phyloP scores from a whole-genome alignment of 805 yeast species.

The Pichia scutulata region DNA sequence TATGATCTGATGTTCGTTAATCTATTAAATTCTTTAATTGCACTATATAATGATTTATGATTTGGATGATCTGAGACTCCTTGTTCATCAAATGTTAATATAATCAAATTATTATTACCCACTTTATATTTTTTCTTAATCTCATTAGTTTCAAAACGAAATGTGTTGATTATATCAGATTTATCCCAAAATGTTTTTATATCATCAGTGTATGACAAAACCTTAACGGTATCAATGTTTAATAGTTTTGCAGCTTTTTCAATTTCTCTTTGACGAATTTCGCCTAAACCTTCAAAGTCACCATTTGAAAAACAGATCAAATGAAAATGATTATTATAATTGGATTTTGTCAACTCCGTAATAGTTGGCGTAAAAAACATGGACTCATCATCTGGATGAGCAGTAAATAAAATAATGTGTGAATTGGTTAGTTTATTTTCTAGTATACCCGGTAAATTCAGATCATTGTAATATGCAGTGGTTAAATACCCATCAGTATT shows the following conservation, averaged over 20 bases:
- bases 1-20: conserved; percentile 14
- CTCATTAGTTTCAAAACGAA: conserved; percentile 21
- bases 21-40: conserved; percentile 33
- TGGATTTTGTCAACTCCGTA: conserved; percentile 39
- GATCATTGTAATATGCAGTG: conserved; percentile 14
- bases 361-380: conserved; percentile 92
- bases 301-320: conserved; percentile 74
- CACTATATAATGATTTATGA: conserved; percentile 59
- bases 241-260: conserved; percentile 43
- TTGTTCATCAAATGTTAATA: conserved; percentile 70
- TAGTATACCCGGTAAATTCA: conserved; percentile 18
- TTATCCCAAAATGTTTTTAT: conserved; percentile 61
- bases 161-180: conserved; percentile 30
- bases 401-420: conserved; percentile 43
- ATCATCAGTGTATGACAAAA: conserved; percentile 58
- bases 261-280: conserved; percentile 53
- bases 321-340: conserved; percentile 43
- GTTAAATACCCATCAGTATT: conserved; percentile 18
- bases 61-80: conserved; percentile 91
- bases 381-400: conserved; percentile 98
- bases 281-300: conserved; percentile 67
- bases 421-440: conserved; percentile 15
- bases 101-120: conserved; percentile 24
- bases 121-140: conserved; percentile 9
- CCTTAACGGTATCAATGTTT: conserved; percentile 38